Evolutionary conservation across 345 rosid species (phyloP), one percentile per base, ranked within the genome.

Genomic region (Populus deltoides): DNA sequence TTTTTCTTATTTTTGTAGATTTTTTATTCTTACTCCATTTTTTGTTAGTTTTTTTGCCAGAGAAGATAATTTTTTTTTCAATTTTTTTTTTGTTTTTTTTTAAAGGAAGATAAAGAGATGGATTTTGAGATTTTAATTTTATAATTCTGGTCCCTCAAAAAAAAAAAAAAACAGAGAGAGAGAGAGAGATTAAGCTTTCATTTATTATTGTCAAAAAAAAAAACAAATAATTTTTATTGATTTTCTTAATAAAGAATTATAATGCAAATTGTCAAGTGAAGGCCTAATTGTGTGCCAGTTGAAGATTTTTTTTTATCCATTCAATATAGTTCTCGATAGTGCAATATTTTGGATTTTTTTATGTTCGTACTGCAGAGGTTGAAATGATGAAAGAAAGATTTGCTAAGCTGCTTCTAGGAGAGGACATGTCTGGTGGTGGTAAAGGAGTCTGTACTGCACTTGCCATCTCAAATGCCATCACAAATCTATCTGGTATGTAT

Each of bases 361-460:
- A 5, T 65, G 6, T 38, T 7, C 13, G 61, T 35, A 4, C 74
- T 35, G 80, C 71, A 93, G 99, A 94, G 79, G 81, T 89, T 74
- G 99, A 92, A 83, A 87, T 94, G 97, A 97, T 97, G 99, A 97
- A 91, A 81, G 99, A 97, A 86, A 91, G 97, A 86, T 97, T 94
- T 75, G 95, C 98, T 8, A 97, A 97, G 90, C 91, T 97, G 66
- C 94, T 97, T 71, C 81, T 96, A 2, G 99, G 99, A 67, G 99
- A 97, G 70, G 99, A 97, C 83, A 97, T 97, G 99, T 97, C 99
- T 20, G 99, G 98, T 29, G 97, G 98, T 71, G 98, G 99, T 8
- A 94, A 97, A 86, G 98, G 99, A 41, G 99, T 94, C 55, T 97
- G 98, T 78, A 92, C 97, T 35, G 99, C 99, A 3, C 97, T 97